These are phyloP conservation scores for Akebia trifoliata DNA, from an alignment of 164 flowering plant species.

Conservation along the genomic window DNA sequence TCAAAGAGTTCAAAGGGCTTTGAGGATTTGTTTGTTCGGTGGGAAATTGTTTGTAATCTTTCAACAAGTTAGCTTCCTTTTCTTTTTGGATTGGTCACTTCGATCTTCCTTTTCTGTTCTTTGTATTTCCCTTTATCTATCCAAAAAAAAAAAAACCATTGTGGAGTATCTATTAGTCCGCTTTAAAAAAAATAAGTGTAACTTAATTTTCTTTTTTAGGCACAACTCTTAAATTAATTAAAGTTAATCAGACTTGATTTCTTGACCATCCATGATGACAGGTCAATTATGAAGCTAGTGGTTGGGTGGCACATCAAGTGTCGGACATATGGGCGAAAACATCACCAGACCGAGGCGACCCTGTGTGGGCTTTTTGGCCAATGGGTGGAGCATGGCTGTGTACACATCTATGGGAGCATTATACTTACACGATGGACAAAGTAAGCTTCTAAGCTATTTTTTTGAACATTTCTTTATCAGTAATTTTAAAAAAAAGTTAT, in stretches of 20 bases:
- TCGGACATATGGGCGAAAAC: constrained; percentile 96
- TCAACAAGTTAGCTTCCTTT: too few relatives aligned
- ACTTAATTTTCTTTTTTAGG: background rate
- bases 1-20: too few relatives aligned
- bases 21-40: too few relatives aligned
- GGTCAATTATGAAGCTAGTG: constrained; percentile 85
- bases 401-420: constrained; percentile 96
- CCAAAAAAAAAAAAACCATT: too few relatives aligned
- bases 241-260: constrained; percentile 11
- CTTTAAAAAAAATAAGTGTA: too few relatives aligned
- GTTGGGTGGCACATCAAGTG: constrained; percentile 94
- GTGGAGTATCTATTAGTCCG: too few relatives aligned
- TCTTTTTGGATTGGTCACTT: too few relatives aligned
- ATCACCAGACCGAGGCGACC: constrained; percentile 70
- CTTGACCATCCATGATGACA: constrained; percentile 18
- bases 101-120: too few relatives aligned
- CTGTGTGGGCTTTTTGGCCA: constrained; percentile 94
- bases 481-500: background rate
- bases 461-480: background rate
- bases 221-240: constrained; percentile 11
- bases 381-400: constrained; percentile 99
- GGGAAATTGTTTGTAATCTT: too few relatives aligned
- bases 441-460: constrained; percentile 29
- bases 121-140: too few relatives aligned
- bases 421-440: constrained; percentile 75